These are phyloP conservation scores for Saturnispora ahearnii DNA, from an alignment of 805 yeast genomes.

Conservation along the genomic window DNA sequence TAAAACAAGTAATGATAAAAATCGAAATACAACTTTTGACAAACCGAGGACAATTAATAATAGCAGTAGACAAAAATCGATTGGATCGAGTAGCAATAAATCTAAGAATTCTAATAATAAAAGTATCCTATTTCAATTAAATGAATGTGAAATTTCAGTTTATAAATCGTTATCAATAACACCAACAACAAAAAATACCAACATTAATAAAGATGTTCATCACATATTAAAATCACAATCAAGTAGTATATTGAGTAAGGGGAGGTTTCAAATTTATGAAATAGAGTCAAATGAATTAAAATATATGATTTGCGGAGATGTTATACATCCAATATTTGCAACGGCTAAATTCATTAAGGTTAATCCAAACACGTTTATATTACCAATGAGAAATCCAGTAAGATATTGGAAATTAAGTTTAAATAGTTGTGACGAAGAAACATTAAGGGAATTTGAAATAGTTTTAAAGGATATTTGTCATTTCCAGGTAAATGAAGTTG, in stretches of 20 bases:
- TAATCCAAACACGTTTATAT: constrained; percentile 38
- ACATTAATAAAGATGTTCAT: not conserved
- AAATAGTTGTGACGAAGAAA: constrained; percentile 24
- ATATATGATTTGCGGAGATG: constrained; percentile 57
- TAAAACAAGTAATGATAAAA: not conserved
- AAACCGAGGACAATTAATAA: not conserved
- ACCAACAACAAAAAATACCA: not conserved
- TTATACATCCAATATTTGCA: constrained; percentile 69
- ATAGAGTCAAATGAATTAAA: constrained; percentile 45
- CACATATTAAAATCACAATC: constrained; percentile 2
- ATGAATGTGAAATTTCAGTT: constrained; percentile 12
- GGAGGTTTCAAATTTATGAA: constrained; percentile 50
- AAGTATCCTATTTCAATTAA: constrained; percentile 2
- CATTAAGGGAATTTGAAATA: constrained; percentile 25
- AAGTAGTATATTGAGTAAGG: constrained; percentile 43
- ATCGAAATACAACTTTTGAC: not conserved
- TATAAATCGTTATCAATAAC: constrained; percentile 6
- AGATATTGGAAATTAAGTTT: constrained; percentile 58
- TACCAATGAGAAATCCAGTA: constrained; percentile 66
- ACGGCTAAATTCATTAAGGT: constrained; percentile 49
- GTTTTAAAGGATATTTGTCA: constrained; percentile 16
- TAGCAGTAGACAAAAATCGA: not conserved
- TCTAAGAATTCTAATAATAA: not conserved
- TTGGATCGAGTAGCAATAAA: not conserved
- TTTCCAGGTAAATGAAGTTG: constrained; percentile 5